phyloP scores from a whole-genome alignment of 345 rosid genomes.

The Camelina neglecta region DNA sequence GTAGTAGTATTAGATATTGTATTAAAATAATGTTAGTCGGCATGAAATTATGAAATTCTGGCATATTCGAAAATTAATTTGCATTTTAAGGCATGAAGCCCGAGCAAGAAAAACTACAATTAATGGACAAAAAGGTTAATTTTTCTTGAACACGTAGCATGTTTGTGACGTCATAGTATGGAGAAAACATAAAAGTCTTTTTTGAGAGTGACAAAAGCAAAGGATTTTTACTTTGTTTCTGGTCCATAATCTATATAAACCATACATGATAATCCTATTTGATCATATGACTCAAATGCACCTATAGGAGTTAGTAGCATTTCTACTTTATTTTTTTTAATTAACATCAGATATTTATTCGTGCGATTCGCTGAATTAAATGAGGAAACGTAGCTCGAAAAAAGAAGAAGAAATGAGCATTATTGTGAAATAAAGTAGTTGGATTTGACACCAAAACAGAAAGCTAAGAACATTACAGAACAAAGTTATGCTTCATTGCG shows the following conservation, averaged over 20 bases:
- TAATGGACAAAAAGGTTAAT: slow-evolving; percentile 9
- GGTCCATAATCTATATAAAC: background rate
- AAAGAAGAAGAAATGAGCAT: slow-evolving; percentile 20
- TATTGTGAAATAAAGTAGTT: slow-evolving; percentile 29
- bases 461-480: slow-evolving; percentile 42
- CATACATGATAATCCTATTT: background rate
- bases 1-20: background rate
- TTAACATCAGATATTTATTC: slow-evolving; percentile 7
- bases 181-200: slow-evolving; percentile 12
- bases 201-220: slow-evolving; percentile 36
- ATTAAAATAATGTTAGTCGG: background rate
- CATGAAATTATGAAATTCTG: background rate
- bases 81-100: slow-evolving; percentile 12
- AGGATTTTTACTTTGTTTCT: slow-evolving; percentile 29
- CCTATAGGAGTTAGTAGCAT: slow-evolving; percentile 13
- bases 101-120: background rate
- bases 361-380: slow-evolving; percentile 27
- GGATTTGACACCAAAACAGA: slow-evolving; percentile 46
- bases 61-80: slow-evolving; percentile 15
- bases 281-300: slow-evolving; percentile 19
- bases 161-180: slow-evolving; percentile 28
- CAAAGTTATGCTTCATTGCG: slow-evolving; percentile 42
- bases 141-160: slow-evolving; percentile 40
- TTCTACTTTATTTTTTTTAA: background rate
- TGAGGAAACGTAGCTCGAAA: slow-evolving; percentile 33